phyloP scores from a whole-genome alignment of 768 basidiomycete genomes.

The Lactarius akahatsu region DNA sequence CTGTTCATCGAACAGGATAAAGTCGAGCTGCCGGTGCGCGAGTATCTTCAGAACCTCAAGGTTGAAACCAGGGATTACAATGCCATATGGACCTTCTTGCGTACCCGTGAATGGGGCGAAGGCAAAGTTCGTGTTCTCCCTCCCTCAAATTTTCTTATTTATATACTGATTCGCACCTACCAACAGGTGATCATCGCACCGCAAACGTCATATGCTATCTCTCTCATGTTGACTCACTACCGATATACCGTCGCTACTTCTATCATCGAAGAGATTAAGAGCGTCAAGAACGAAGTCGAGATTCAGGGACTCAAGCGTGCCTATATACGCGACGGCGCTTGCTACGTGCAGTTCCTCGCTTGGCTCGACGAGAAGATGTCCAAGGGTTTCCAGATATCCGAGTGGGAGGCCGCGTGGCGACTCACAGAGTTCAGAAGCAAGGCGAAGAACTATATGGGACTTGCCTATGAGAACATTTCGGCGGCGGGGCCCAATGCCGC shows the following conservation, averaged over 20 bases:
- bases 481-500: constrained; percentile 92
- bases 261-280: constrained; percentile 72
- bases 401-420: constrained; percentile 88
- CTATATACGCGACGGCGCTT: constrained; percentile 87
- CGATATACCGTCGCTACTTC: constrained; percentile 74
- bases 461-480: constrained; percentile 88
- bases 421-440: constrained; percentile 73
- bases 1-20: constrained; percentile 77
- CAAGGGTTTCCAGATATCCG: constrained; percentile 79
- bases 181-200: constrained; percentile 63
- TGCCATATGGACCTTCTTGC: constrained; percentile 76
- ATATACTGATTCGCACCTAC: constrained; percentile 4
- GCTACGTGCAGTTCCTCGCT: constrained; percentile 82
- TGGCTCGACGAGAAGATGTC: constrained; percentile 84
- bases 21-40: constrained; percentile 53
- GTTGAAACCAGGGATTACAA: constrained; percentile 68
- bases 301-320: constrained; percentile 79
- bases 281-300: constrained; percentile 86
- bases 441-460: constrained; percentile 74
- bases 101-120: constrained; percentile 71
- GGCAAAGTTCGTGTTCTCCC: constrained; percentile 54
- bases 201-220: constrained; percentile 79
- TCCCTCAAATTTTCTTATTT: not conserved
- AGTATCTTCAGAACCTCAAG: constrained; percentile 56
- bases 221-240: constrained; percentile 79